Base-by-base conservation (phyloP, 1,139 yeast species). In the Arxiozyma slooffiae region DNA sequence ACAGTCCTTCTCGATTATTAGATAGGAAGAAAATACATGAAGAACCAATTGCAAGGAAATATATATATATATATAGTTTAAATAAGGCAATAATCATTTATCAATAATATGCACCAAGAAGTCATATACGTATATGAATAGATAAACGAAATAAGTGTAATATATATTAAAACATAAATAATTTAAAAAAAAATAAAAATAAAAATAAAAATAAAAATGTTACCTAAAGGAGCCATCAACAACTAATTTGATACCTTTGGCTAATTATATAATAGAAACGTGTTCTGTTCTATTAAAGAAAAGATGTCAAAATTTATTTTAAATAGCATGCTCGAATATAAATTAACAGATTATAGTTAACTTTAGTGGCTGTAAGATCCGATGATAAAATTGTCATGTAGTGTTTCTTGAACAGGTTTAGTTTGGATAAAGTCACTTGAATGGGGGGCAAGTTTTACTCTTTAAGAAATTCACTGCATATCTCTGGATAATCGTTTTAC, bases 281-380 rank as follows among this genome's bases (percentile, higher is more conserved):
- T 92, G 99, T 69, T 92, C 99, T 92, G 99, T 69, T 92, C 99
- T 71, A 98, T 82, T n/a, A 96, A 88, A 6, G 97, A 89, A 44
- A 98, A 98, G 20, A 97, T 90, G 60, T 98, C 99, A 66, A 92
- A 92, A 34, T 69, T 84, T 87, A 74, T 92, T 92, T 70, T 92
- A 98, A 49, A 92, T 97, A 65, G 94, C 99, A 68, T 92, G 99
- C 71, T 92, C 99, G 64, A 92, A 76, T 2, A 98, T 92, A n/a
- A n/a, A 76, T 89, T 85, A 47, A 92, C 97, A 38, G 92, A 87
- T 71, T 92, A 63, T 92, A 85, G 60, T 84, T 80, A 55, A 92
- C 86, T 55, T 79, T 74, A 22, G 80, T 79, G 44, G 97, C 97
- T 0, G 98, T 98, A 40, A 92, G 76, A 7, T 96, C 96, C 83